phyloP scores from a whole-genome alignment of 1,139 yeast species.

The Geotrichum aggregatum region DNA sequence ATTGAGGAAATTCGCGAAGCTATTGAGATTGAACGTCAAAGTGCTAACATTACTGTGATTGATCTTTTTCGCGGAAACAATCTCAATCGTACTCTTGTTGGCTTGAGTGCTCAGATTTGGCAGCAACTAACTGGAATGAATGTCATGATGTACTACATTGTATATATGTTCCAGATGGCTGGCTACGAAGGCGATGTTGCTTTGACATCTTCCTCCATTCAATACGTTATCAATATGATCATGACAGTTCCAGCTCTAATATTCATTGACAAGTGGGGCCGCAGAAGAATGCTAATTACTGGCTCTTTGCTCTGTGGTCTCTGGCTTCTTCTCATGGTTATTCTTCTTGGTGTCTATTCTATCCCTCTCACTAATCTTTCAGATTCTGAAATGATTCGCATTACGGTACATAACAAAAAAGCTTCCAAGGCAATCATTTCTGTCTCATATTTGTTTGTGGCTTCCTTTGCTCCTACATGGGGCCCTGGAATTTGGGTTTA shows the following conservation, averaged over 20 bases:
- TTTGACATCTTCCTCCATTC: constrained; percentile 55
- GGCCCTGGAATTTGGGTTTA: no score
- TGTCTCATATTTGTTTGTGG: constrained; percentile 58
- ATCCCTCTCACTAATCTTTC: constrained; percentile 37
- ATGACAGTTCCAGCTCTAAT: constrained; percentile 45
- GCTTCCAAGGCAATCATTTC: constrained; percentile 53
- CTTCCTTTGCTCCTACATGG: no score
- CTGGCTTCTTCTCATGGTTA: constrained; percentile 44
- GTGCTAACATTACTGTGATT: constrained; percentile 37
- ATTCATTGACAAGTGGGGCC: constrained; percentile 51
- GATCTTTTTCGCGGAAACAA: constrained; percentile 50
- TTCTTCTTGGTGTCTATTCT: constrained; percentile 44
- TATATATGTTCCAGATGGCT: constrained; percentile 41
- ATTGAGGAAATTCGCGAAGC: constrained; percentile 55
- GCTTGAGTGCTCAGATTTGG: constrained; percentile 53
- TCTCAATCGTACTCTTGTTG: constrained; percentile 49
- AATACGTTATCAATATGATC: constrained; percentile 48
- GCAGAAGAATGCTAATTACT: constrained; percentile 45
- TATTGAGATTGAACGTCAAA: constrained; percentile 32
- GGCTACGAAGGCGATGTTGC: constrained; percentile 35
- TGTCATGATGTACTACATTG: constrained; percentile 52
- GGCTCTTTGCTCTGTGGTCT: constrained; percentile 46
- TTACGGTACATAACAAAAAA: constrained; percentile 42
- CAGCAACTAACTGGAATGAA: constrained; percentile 76
- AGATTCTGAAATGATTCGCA: constrained; percentile 46